Evolutionary conservation across 2,329 filamentous ascomycete species (phyloP), one percentile per base, ranked within the genome.

Genomic region (Trichoderma pleuroti): DNA sequence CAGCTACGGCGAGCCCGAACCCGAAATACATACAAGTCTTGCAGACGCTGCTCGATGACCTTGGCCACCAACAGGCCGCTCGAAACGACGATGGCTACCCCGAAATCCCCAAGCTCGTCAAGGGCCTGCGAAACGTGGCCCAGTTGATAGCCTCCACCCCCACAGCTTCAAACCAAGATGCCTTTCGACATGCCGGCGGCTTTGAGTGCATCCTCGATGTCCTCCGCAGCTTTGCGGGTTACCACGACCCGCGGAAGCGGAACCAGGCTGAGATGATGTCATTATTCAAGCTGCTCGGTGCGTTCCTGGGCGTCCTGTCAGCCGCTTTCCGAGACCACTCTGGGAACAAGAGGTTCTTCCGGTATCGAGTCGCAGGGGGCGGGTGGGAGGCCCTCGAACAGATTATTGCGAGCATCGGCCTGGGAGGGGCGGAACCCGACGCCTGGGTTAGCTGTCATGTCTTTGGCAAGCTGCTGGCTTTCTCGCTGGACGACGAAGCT

Each of bases 271-370:
- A 93, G 72, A 92, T 90, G 78, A 82, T 84, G 70, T 84, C 85
- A 57, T 84, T 93, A 70, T 92, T 93, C 76, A 86, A 88, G 72
- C 83, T 95, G 21, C 83, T 97, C 21, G 88, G 93, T 76, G 86
- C 86, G 10, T 86, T 92, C n/a, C 83, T 96, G 49, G 89, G 89
- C 36, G 88, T 96, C 16, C 82, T 98, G 32, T 91, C 92, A 1
- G 91, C 91, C 61, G 90, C 90, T 16, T 86, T 99, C 74, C 88
- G 89, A 68, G 89, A 90, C 59, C 94, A 98, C 80, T 86, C 91
- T 60, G 95, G 94, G 24, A 99, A 98, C 81, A 88, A 91, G 76
- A 89, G 92, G 75, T 98, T 95, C 82, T 98, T 98, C 79, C 88
- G 89, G 71, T 90, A 90, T 74, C 86, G 89, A 74, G 89, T 97